Evolutionary conservation across 1,284 basidiomycete species (phyloP).

Genomic region (Phellopilus nigrolimitatus): DNA sequence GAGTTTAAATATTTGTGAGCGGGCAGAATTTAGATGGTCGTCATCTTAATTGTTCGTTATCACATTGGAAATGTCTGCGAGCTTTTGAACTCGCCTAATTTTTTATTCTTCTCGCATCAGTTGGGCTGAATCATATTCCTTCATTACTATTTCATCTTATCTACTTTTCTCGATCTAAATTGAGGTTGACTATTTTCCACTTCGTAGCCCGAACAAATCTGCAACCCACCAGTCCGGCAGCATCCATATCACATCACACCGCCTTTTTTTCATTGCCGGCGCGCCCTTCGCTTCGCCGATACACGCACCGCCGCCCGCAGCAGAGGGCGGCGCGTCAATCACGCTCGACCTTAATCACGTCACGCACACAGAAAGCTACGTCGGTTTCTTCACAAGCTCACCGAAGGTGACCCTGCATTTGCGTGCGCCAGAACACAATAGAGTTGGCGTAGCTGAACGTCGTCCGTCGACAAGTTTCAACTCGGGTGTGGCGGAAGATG

Average conservation of each 20-base stretch:
- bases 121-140: not conserved
- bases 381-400: constrained; percentile 87
- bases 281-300: constrained; percentile 42
- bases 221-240: constrained; percentile 68
- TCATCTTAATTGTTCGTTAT: no score
- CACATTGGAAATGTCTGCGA: no score
- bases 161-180: not conserved
- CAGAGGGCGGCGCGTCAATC: constrained; percentile 28
- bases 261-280: constrained; percentile 77
- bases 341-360: constrained; percentile 63
- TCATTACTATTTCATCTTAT: not conserved
- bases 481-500: constrained; percentile 24
- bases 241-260: constrained; percentile 78
- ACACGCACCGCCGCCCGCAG: not conserved
- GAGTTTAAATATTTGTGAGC: no score
- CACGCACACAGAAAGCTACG: constrained; percentile 83
- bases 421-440: constrained; percentile 23
- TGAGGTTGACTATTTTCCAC: not conserved
- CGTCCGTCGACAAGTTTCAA: not conserved
- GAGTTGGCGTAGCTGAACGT: no score
- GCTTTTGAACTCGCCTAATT: no score
- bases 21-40: no score
- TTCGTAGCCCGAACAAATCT: constrained; percentile 72
- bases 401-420: constrained; percentile 85
- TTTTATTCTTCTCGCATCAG: no score